phyloP scores from a whole-genome alignment of 2,329 filamentous ascomycete species.

The Penicillium paneum region DNA sequence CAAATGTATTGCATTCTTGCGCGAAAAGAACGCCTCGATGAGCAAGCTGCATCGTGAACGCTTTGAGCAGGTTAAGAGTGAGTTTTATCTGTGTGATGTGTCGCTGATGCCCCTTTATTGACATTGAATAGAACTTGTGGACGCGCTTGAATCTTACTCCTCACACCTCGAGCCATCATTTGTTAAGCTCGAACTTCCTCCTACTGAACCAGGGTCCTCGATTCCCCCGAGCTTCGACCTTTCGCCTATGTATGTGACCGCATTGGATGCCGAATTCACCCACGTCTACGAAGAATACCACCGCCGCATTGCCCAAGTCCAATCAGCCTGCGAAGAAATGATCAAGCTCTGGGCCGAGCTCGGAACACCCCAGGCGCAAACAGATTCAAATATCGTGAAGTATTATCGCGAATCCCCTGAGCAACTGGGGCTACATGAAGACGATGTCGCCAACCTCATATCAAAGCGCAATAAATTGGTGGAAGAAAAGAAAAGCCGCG shows the following conservation, averaged over 20 bases:
- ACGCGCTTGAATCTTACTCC: conserved; percentile 92
- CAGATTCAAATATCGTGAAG: conserved; percentile 81
- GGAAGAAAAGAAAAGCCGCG: conserved; percentile 83
- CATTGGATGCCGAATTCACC: conserved; percentile 85
- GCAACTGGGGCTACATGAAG: conserved; percentile 85
- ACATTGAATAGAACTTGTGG: conserved; percentile 70
- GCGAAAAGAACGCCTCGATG: conserved; percentile 80
- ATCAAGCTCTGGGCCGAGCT: conserved; percentile 95
- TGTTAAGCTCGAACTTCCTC: conserved; percentile 78
- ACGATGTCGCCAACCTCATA: conserved; percentile 72
- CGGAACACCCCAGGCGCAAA: conserved; percentile 88
- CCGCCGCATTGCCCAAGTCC: conserved; percentile 72
- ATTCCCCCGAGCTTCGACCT: conserved; percentile 84
- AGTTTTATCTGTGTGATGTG: conserved; percentile 31
- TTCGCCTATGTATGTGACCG: conserved; percentile 82
- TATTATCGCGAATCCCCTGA: conserved; percentile 87
- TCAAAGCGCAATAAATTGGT: conserved; percentile 75
- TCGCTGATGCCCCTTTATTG: conserved; percentile 16
- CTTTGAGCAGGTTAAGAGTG: conserved; percentile 93
- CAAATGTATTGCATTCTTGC: conserved; percentile 73
- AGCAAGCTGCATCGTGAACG: conserved; percentile 82
- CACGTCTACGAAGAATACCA: conserved; percentile 96
- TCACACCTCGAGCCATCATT: conserved; percentile 91
- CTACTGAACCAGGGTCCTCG: conserved; percentile 70
- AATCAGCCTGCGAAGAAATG: conserved; percentile 73